Evolutionary conservation across 495 filamentous ascomycete genomes (phyloP).

Genomic region (Daldinia caldariorum): DNA sequence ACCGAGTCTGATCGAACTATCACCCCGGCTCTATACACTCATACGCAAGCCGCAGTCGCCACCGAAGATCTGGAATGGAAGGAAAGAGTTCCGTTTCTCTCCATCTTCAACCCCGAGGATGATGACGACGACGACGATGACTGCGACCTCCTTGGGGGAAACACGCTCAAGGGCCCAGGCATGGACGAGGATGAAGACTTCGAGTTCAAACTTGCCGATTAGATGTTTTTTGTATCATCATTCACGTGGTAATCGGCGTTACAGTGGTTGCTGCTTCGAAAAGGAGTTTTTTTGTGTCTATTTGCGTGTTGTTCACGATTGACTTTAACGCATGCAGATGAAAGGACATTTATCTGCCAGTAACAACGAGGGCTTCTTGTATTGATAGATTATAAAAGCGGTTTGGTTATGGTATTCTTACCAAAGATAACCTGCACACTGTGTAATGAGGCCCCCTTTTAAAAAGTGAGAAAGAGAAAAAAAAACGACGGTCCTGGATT

Average conservation of each 20-base stretch:
- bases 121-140: conserved; percentile 48
- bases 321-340: conserved; percentile 3
- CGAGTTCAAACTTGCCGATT: conserved; percentile 54
- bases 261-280: conserved; percentile 2
- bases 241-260: conserved; percentile 21
- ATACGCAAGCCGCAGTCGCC: conserved; percentile 38
- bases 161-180: conserved; percentile 18
- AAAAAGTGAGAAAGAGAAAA: no score
- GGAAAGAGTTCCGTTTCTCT: conserved; percentile 54
- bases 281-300: conserved; percentile 5
- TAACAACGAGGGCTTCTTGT: conserved; percentile 12
- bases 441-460: not conserved
- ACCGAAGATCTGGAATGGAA: conserved; percentile 44
- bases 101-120: conserved; percentile 56
- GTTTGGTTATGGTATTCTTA: not conserved
- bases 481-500: not conserved
- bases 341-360: not conserved
- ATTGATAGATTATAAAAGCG: conserved; percentile 22
- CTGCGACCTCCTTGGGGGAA: conserved; percentile 29
- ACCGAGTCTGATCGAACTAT: conserved; percentile 60
- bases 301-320: conserved; percentile 8
- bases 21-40: conserved; percentile 58
- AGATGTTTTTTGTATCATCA: not conserved
- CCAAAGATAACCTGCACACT: not conserved
- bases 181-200: conserved; percentile 53